These are phyloP conservation scores for Collybia sp. DNA, from an alignment of 768 basidiomycete species.

Conservation along the genomic window DNA sequence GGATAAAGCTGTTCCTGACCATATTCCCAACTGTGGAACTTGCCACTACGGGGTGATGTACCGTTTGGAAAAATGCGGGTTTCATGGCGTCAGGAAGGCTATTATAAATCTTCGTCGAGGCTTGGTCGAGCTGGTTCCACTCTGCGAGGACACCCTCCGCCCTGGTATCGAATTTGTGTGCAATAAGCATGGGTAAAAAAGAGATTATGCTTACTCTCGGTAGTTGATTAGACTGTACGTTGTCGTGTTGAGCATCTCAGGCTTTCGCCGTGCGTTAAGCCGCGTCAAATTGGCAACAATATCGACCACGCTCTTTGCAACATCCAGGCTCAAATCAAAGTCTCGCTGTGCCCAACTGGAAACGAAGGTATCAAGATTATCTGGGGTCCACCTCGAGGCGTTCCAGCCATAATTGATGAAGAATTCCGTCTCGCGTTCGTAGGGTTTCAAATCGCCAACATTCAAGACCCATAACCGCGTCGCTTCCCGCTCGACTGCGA, in stretches of 20 bases:
- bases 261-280: constrained; percentile 58
- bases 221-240: constrained; percentile 64
- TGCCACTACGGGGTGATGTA: constrained; percentile 61
- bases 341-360: constrained; percentile 60
- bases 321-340: constrained; percentile 40
- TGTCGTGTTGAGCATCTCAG: constrained; percentile 58
- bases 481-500: constrained; percentile 56
- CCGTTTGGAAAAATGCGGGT: constrained; percentile 67
- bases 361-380: constrained; percentile 51
- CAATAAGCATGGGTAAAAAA: neutral
- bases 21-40: constrained; percentile 54
- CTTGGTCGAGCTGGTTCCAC: constrained; percentile 43
- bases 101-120: constrained; percentile 53
- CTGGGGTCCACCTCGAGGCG: constrained; percentile 45
- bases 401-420: constrained; percentile 65
- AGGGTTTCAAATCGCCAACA: constrained; percentile 73
- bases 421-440: constrained; percentile 67
- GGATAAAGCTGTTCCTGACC: constrained; percentile 14
- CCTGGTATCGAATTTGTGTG: constrained; percentile 22
- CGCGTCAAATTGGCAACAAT: constrained; percentile 54
- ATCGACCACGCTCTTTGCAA: constrained; percentile 38
- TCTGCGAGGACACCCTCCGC: constrained; percentile 50
- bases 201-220: constrained; percentile 49
- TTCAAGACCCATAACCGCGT: constrained; percentile 66
- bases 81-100: constrained; percentile 38